A percentile compares a stretch with the other conserved stretches of the same genome.
phyloP scores from a whole-genome alignment of 2,329 filamentous ascomycete genomes.

The Mycosphaerella arachidis region DNA sequence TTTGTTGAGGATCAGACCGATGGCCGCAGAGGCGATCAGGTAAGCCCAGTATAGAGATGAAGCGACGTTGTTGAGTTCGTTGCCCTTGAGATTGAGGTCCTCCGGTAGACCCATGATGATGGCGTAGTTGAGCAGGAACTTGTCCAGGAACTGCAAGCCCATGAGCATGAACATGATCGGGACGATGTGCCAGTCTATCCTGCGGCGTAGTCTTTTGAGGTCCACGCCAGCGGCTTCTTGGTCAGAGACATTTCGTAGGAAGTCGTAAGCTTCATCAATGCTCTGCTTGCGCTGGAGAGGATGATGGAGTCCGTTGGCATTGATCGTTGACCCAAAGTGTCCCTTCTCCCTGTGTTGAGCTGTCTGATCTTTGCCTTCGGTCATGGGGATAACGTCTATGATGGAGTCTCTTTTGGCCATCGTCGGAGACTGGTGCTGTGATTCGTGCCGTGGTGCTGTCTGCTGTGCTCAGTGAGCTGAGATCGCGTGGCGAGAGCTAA shows the following conservation, averaged over 20 bases:
- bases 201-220: constrained; percentile 9
- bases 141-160: constrained; percentile 32
- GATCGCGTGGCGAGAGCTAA: not conserved
- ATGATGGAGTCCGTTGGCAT: not conserved
- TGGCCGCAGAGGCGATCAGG: constrained; percentile 8
- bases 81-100: constrained; percentile 16
- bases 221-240: constrained; percentile 9
- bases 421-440: not conserved
- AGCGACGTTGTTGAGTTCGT: constrained; percentile 18
- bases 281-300: not conserved
- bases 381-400: not conserved
- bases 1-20: constrained; percentile 35
- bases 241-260: constrained; percentile 7
- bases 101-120: constrained; percentile 55
- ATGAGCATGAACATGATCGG: constrained; percentile 14
- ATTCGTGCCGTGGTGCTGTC: not conserved
- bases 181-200: constrained; percentile 15
- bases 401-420: not conserved
- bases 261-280: constrained; percentile 13
- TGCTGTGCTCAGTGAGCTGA: not conserved
- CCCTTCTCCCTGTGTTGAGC: not conserved
- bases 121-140: constrained; percentile 62
- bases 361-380: not conserved
- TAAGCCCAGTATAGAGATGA: constrained; percentile 19
- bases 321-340: not conserved